A percentile compares a stretch with the other conserved stretches of the same genome.
These are phyloP conservation scores for Eucalyptus caleyi DNA, from an alignment of 345 rosid species.

Conservation along the genomic window DNA sequence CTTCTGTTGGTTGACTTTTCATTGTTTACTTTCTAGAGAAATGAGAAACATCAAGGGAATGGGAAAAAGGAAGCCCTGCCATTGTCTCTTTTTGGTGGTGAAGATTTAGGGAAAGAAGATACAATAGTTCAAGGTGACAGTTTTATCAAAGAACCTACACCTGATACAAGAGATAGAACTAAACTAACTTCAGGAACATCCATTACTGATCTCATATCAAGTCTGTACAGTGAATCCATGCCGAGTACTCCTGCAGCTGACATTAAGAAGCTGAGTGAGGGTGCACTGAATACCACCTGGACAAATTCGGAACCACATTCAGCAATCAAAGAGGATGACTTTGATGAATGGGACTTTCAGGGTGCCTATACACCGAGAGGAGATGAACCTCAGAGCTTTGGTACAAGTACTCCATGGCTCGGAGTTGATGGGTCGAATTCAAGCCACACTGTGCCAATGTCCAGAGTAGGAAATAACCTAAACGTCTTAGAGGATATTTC, in stretches of 20 bases:
- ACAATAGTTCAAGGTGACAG: conserved; percentile 20
- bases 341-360: conserved; percentile 73
- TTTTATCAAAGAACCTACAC: conserved; percentile 7
- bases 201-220: conserved; percentile 68
- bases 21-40: conserved; percentile 17
- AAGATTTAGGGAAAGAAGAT: conserved; percentile 26
- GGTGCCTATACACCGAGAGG: conserved; percentile 3
- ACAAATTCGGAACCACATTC: conserved; percentile 5
- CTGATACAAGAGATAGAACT: conserved; percentile 2
- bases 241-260: conserved; percentile 15
- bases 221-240: conserved; percentile 56
- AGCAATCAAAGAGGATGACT: conserved; percentile 19
- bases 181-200: conserved; percentile 24
- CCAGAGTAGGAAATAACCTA: background rate
- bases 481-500: background rate
- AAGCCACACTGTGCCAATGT: background rate
- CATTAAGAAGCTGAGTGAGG: conserved; percentile 12
- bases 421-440: background rate
- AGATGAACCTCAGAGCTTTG: background rate
- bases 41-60: conserved; percentile 5
- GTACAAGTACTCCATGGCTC: background rate
- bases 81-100: conserved; percentile 54
- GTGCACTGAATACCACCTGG: conserved; percentile 13
- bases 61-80: conserved; percentile 46
- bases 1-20: background rate